Evolutionary conservation across 495 filamentous ascomycete species (phyloP), one percentile per base, ranked within the genome.

Genomic region (Xylaria acuta): DNA sequence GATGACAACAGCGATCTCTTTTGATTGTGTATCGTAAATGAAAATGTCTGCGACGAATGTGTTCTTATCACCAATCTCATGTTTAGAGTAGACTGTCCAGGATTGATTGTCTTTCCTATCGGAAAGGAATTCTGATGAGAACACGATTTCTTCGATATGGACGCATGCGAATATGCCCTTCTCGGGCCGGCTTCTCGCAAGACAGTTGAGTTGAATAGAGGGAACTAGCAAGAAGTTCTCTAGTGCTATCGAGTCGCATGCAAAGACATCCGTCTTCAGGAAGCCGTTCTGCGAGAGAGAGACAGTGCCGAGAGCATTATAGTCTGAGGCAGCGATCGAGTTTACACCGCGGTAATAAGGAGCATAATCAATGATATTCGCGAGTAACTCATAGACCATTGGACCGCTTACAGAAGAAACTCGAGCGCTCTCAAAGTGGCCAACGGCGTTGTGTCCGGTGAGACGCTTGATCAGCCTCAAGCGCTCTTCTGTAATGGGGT

Each of bases 271-370:
- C 8, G 18, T 38, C n/a, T 60, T 60, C 34, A 38, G 3, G 32
- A 60, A 60, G 34, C 32, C 34, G 34, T 60, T 60, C 20, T 60
- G 58, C 11, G 58, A n/a, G 32, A 60, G 58, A 69, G 32, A 73
- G 67, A 27, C 73, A 54, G 45, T 71, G 9, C 80, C 82, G 1
- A 75, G 74, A 1, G 78, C 77, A 49, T 84, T 78, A 43, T 78
- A 43, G 14, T 75, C 76, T 0, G 64, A 69, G 2, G 79, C 76
- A n/a, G 66, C 62, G 1, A 84, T 69, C 12, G 75, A 73, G 45
- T 76, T 51, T 11, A 85, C 80, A 0, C 83, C 83, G 5, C 75
- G 75, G 60, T 81, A 85, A 36, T 80, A 81, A 0, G 75, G 69
- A 0, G 78, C 80, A 38, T 85, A 85, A 9, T 79, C 66, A 34